Percentiles rank a stretch among this genome's conserved stretches.
phyloP scores from a whole-genome alignment of 805 yeast genomes.

The Yarrowia deformans region DNA sequence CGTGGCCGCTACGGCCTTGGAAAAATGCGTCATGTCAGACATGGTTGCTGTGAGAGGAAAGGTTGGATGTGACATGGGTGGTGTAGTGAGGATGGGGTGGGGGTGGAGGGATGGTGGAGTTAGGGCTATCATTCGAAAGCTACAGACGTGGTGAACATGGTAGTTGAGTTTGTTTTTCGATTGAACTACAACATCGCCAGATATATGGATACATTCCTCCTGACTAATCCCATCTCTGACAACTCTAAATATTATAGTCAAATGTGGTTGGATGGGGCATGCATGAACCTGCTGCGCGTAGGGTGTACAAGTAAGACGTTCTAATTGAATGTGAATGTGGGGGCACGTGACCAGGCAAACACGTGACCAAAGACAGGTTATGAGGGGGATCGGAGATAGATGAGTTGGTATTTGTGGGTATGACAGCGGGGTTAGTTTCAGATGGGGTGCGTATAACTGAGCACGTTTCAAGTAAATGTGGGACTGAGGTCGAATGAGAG shows the following conservation, averaged over 20 bases:
- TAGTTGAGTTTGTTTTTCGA: not conserved
- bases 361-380: no score
- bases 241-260: conserved; percentile 4
- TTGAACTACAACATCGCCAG: not conserved
- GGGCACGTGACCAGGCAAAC: no score
- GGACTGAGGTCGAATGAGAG: no score
- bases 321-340: no score
- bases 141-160: not conserved
- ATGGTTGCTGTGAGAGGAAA: conserved; percentile 41
- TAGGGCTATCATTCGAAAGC: not conserved
- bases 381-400: no score
- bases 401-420: no score
- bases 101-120: not conserved
- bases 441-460: no score
- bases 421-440: no score
- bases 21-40: conserved; percentile 50
- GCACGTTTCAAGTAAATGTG: no score
- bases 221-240: not conserved
- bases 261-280: conserved; percentile 16
- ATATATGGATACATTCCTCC: not conserved
- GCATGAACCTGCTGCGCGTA: not conserved
- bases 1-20: conserved; percentile 52
- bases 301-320: no score
- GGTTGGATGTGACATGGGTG: not conserved
- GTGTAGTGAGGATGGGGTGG: not conserved